Conservation (phyloP, 495 filamentous ascomycete species). For the Aspergillus nanangensis region DNA sequence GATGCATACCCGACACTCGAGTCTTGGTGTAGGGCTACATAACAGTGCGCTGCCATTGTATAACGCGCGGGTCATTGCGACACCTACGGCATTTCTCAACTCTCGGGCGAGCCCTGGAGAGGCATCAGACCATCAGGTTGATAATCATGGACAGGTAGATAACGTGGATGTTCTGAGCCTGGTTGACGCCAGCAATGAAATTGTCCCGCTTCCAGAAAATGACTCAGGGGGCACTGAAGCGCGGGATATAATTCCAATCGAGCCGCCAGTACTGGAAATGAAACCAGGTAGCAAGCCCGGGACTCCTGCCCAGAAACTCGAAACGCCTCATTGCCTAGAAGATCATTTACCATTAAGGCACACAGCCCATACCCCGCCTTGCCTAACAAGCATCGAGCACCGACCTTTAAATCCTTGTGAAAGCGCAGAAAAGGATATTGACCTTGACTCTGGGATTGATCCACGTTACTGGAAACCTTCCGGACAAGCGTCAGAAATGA, state of each 20-base stretch:
- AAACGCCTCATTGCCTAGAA: not conserved
- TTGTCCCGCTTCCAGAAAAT: too few species aligned
- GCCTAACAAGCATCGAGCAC: not conserved
- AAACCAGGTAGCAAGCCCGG: not conserved
- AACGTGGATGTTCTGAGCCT: not conserved
- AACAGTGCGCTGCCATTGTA: slow-evolving; percentile 17
- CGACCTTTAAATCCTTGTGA: too few species aligned
- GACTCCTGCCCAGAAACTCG: not conserved
- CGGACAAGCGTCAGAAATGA: not conserved
- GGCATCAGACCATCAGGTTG: not conserved
- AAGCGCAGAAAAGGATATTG: slow-evolving; percentile 7
- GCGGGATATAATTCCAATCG: too few species aligned
- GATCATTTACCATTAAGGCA: not conserved
- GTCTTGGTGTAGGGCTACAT: slow-evolving; percentile 16
- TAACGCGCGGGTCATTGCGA: slow-evolving; percentile 6
- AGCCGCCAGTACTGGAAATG: not conserved
- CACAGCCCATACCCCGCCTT: too few species aligned
- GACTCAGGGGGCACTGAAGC: too few species aligned
- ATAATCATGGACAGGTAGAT: not conserved
- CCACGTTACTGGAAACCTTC: slow-evolving; percentile 8
- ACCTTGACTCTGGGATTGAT: slow-evolving; percentile 15
- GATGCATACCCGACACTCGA: slow-evolving; percentile 8
- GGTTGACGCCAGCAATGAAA: not conserved
- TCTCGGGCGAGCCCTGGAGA: slow-evolving; percentile 5
- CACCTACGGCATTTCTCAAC: slow-evolving; percentile 10